These are phyloP conservation scores for Fusarium sulawesiense DNA, from an alignment of 2,329 filamentous ascomycete genomes.

Conservation along the genomic window DNA sequence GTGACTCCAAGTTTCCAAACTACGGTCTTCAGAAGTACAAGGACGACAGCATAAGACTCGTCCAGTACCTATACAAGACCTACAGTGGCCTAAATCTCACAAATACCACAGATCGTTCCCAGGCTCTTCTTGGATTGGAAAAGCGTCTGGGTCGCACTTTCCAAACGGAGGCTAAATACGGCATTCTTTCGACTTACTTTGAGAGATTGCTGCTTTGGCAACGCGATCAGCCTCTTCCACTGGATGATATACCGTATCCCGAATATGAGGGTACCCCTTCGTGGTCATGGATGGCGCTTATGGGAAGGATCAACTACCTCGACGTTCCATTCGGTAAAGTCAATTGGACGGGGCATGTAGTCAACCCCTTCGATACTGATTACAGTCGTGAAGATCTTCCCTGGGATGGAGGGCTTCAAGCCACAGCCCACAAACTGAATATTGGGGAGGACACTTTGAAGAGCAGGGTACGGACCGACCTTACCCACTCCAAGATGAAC, in stretches of 20 bases:
- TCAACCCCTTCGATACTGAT: neutral
- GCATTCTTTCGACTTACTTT: neutral
- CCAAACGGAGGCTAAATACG: neutral
- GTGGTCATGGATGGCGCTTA: neutral
- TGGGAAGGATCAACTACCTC: neutral
- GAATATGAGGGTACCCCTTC: neutral
- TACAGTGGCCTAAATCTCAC: neutral
- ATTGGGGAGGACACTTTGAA: neutral
- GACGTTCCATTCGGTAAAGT: neutral
- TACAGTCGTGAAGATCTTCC: too few species aligned
- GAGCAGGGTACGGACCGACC: neutral
- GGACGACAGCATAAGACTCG: neutral
- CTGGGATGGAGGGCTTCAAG: neutral
- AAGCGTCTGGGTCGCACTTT: neutral
- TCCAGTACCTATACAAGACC: neutral
- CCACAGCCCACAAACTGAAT: neutral
- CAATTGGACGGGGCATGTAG: neutral
- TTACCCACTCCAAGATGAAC: neutral
- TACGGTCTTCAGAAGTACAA: neutral
- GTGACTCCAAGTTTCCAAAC: neutral
- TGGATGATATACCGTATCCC: neutral
- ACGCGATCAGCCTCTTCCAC: neutral
- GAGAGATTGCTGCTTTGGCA: neutral
- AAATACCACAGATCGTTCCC: neutral
- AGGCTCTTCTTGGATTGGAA: neutral